Percentiles rank a stretch among this genome's conserved stretches.
These are phyloP conservation scores for Flaveria robusta DNA, from an alignment of 129 eudicot genomes.

Conservation along the genomic window DNA sequence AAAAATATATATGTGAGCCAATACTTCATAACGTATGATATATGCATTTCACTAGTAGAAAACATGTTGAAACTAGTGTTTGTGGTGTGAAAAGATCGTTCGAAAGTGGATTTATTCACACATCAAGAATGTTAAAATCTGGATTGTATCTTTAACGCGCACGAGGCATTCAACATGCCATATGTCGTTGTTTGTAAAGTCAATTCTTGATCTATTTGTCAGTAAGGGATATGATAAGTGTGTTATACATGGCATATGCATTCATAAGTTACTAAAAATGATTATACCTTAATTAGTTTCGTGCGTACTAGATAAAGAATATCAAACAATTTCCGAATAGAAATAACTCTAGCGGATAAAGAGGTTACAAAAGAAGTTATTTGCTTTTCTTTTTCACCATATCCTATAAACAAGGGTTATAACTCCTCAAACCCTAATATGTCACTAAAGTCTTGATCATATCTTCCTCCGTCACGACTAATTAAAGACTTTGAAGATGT, in stretches of 20 bases:
- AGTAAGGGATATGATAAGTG: background rate
- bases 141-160: background rate
- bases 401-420: too few relatives aligned
- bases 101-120: background rate
- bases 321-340: too few relatives aligned
- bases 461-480: background rate
- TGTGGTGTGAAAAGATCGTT: background rate
- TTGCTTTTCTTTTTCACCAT: too few relatives aligned
- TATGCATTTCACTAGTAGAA: background rate
- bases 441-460: background rate
- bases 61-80: background rate
- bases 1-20: background rate
- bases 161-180: background rate
- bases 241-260: background rate
- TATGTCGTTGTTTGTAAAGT: background rate
- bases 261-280: background rate
- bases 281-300: too few relatives aligned
- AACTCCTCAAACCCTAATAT: background rate
- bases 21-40: too few relatives aligned
- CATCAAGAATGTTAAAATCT: background rate
- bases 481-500: background rate
- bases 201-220: background rate
- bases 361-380: too few relatives aligned
- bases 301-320: too few relatives aligned
- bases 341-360: background rate